A percentile compares a stretch with the other conserved stretches of the same genome.
Conservation (phyloP, 805 yeast genomes). For the Candida ipomoeae region DNA sequence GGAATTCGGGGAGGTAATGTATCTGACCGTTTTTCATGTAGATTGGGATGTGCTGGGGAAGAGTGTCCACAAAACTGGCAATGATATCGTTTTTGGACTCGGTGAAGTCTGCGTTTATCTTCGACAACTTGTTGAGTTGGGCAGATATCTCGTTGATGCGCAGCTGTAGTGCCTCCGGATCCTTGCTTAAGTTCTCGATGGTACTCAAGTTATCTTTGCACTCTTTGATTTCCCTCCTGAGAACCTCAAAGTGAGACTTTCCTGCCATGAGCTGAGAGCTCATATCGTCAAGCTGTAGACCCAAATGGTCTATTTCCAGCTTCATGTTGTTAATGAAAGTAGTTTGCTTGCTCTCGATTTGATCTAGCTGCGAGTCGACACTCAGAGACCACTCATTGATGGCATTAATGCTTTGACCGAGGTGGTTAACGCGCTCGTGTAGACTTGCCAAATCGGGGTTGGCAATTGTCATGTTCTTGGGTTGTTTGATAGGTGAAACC, state of each 20-base stretch:
- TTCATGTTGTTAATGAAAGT: conserved; percentile 12
- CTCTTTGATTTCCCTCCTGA: conserved; percentile 13
- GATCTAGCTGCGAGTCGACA: conserved; percentile 19
- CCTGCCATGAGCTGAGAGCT: conserved; percentile 2
- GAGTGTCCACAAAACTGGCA: conserved; percentile 16
- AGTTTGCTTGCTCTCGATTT: conserved; percentile 16
- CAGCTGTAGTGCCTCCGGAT: conserved; percentile 15
- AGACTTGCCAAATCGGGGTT: conserved; percentile 5
- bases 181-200: conserved; percentile 6
- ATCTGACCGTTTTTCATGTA: conserved; percentile 30
- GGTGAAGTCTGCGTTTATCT: conserved; percentile 13
- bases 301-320: conserved; percentile 18
- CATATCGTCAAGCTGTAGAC: conserved; percentile 10
- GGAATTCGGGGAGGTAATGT: conserved; percentile 39
- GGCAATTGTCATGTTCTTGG: background rate
- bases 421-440: conserved; percentile 8
- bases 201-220: conserved; percentile 12
- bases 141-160: conserved; percentile 16
- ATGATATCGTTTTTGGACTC: conserved; percentile 17
- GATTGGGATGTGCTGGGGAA: conserved; percentile 33
- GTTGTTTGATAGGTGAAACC: background rate
- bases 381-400: conserved; percentile 15
- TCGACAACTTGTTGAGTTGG: conserved; percentile 15
- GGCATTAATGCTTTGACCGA: conserved; percentile 12
- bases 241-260: conserved; percentile 6